Base-by-base conservation (phyloP, 192 early-diverging fungal genomes). In the Umbelopsis sp. region DNA sequence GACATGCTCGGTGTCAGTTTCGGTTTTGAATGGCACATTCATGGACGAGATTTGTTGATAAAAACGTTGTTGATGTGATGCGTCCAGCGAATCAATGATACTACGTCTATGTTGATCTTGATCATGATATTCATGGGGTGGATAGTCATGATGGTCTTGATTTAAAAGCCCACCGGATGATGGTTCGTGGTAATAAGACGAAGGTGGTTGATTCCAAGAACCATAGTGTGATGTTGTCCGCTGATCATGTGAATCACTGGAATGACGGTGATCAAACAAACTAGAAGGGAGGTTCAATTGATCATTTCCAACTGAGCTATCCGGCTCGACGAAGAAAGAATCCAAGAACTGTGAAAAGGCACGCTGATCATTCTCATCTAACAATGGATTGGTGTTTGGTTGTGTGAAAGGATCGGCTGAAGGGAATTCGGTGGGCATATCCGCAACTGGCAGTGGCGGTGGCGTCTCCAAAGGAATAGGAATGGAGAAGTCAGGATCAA, bases 341-440 rank as follows among this genome's bases (percentile, higher is more conserved):
- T 86, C 84, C 55, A 86, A 66, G 73, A 86, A 86, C 70, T 86
- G 78, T n/a, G 75, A 76, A 41, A 86, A 83, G 33, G 79, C 75
- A 33, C 72, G 76, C 52, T 82, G 82, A 46, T 86, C 84, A 23
- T 72, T 68, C 46, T 76, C 78, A 30, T 75, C 68, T 11, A 80
- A 46, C 16, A 80, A 50, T 67, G 66, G 47, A 20, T 52, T 53
- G 33, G 52, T 61, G 49, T 58, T 48, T 45, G 67, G 44, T 35
- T 77, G 25, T 44, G 49, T 16, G 64, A 46, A 35, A 41, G 48
- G 66, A 64, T 22, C 33, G 30, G 64, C 22, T 47, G 71, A 41
- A 33, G 47, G 37, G 41, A 64, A 44, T 20, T 64, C 45, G 0
- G 27, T 46, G 18, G 53, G 45, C 53, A 46, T 61, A 51, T 61